Percentiles rank a stretch among this genome's conserved stretches.
Conservation (phyloP, 2,329 filamentous ascomycete genomes). For the Ophiostoma sp. region DNA sequence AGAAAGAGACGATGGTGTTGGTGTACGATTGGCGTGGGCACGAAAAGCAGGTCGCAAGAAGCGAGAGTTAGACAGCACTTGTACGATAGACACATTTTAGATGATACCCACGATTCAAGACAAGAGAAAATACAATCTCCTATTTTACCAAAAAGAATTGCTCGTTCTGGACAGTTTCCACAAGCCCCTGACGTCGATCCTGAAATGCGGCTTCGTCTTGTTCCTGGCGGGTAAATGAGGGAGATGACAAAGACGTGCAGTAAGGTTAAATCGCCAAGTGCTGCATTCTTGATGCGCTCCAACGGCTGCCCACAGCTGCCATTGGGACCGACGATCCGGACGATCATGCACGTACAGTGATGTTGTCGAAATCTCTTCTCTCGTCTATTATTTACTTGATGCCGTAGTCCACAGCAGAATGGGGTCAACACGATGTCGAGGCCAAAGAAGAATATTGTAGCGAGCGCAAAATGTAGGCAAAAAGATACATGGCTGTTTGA, state of each 20-base stretch:
- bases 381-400: too few relatives aligned
- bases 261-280: background rate
- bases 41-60: background rate
- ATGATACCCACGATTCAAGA: background rate
- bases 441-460: background rate
- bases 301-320: background rate
- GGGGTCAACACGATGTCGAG: background rate
- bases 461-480: background rate
- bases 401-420: too few relatives aligned
- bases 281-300: background rate
- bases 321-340: background rate
- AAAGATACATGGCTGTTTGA: background rate
- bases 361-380: background rate
- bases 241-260: background rate
- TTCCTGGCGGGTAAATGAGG: slow-evolving; percentile 7
- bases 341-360: slow-evolving; percentile 11
- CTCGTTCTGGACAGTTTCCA: background rate
- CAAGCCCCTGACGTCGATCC: slow-evolving; percentile 17
- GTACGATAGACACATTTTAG: background rate
- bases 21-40: too few relatives aligned
- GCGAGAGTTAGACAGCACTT: too few relatives aligned
- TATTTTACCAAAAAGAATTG: background rate
- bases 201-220: background rate
- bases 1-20: too few relatives aligned
- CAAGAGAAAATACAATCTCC: background rate